Base-by-base conservation (phyloP, 78 protist species). In the Speleostelium caveatum region DNA sequence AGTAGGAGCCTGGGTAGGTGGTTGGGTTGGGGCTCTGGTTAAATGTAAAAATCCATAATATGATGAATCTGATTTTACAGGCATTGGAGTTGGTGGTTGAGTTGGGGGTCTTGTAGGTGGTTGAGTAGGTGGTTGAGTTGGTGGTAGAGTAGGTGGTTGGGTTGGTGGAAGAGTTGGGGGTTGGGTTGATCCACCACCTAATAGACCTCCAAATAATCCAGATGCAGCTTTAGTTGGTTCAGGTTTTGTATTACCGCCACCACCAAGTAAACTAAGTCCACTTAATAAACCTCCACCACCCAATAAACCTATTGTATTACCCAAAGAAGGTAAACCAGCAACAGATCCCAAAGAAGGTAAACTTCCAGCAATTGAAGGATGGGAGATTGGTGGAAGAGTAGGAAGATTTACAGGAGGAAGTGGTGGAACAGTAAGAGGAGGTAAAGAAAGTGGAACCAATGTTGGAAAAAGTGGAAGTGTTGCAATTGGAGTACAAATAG, bases 241-340 rank as follows among this genome's bases (percentile, higher is more conserved):
- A 5, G 73, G 49, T 22, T 19, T 66, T 39, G 73, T 41, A 62
- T 26, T 35, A 17, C 42, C 21, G 21, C 69, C 69, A 0, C 69
- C 69, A 62, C 69, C 38, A 26, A 33, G 21, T 32, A 62, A 26
- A 21, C 69, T n/a, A n/a, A n/a, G n/a, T n/a, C n/a, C 69, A 33
- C 69, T 41, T 32, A 62, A 30, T 21, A 62, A 62, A 62, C 42
- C 14, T 59, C 39, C n/a, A n/a, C n/a, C n/a, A n/a, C n/a, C n/a
- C n/a, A n/a, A n/a, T n/a, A n/a, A n/a, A n/a, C n/a, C 12, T 59
- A 35, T 30, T 2, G 28, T 59, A 59, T 28, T 59, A 24, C 28
- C 42, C 28, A 26, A 21, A 6, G 26, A n/a, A 28, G 33, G n/a
- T 33, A 17, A 16, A 32, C 69, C 69, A 30, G 69, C 17, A 14